These are phyloP conservation scores for Cyanidioschyzon merolae DNA, from an alignment of 23 red algal species.

Conservation along the genomic window DNA sequence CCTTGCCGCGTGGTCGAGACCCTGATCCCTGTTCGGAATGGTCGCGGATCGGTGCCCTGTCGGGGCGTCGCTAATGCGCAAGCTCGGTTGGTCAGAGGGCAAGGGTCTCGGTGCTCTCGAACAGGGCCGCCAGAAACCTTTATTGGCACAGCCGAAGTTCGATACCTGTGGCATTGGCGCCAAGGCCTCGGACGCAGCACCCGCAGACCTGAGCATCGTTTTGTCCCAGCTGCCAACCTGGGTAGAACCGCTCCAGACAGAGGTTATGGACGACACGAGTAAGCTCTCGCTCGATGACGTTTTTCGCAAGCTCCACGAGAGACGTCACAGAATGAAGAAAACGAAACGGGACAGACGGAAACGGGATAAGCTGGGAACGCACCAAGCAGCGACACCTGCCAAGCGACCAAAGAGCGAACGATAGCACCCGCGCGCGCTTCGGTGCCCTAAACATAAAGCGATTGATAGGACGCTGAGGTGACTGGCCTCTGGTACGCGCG, in stretches of 20 bases:
- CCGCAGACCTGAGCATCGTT: too few species aligned
- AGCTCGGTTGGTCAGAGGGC: constrained; percentile 66
- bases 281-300: not conserved
- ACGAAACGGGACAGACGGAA: not conserved
- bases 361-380: not conserved
- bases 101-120: constrained; percentile 51
- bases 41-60: not conserved
- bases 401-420: not conserved
- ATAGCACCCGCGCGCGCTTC: too few species aligned
- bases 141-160: constrained; percentile 37
- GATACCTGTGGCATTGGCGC: constrained; percentile 27
- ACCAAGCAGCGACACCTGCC: not conserved
- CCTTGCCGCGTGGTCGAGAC: not conserved
- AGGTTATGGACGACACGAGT: too few species aligned
- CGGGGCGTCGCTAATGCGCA: constrained; percentile 29
- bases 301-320: not conserved
- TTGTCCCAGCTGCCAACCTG: too few species aligned
- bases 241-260: too few species aligned
- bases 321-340: not conserved
- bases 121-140: constrained; percentile 25
- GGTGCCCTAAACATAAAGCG: too few species aligned
- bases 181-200: too few species aligned
- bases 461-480: too few species aligned
- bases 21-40: not conserved
- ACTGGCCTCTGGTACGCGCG: too few species aligned